These are phyloP conservation scores for Aspergillus pseudoviridinutans DNA, from an alignment of 2,329 filamentous ascomycete species.

Conservation along the genomic window DNA sequence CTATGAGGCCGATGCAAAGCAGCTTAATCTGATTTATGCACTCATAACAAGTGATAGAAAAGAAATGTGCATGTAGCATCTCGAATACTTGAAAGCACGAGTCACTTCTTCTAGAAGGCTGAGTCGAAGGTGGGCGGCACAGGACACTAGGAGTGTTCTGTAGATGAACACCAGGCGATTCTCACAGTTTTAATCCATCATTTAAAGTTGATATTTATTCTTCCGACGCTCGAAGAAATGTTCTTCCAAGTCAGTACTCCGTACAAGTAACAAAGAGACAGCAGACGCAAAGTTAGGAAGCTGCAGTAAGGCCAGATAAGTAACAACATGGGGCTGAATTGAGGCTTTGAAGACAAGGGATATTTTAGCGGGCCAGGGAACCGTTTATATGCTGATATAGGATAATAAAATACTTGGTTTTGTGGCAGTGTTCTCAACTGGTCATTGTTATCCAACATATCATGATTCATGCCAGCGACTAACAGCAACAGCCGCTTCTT, in stretches of 20 bases:
- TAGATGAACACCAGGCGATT: neutral
- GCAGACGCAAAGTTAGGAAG: neutral
- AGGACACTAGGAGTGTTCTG: neutral
- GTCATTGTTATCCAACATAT: neutral
- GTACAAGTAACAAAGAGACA: neutral
- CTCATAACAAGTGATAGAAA: too few relatives aligned
- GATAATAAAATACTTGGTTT: neutral
- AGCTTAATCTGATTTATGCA: neutral
- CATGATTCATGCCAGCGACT: neutral
- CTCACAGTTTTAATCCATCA: too few relatives aligned
- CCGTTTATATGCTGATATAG: neutral
- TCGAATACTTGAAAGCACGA: too few relatives aligned
- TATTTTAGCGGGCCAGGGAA: neutral
- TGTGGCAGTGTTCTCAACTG: neutral
- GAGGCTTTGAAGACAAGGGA: neutral
- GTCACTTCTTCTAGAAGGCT: neutral
- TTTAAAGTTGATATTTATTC: too few relatives aligned
- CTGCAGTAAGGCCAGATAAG: neutral
- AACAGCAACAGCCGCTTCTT: neutral
- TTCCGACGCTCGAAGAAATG: too few relatives aligned
- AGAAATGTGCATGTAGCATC: too few relatives aligned
- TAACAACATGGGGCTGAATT: neutral
- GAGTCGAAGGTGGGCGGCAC: neutral
- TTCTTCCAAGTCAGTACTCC: too few relatives aligned
- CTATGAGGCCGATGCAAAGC: neutral